Conservation (phyloP, 139 green algal genomes). For the Diplosphaera chodatii region DNA sequence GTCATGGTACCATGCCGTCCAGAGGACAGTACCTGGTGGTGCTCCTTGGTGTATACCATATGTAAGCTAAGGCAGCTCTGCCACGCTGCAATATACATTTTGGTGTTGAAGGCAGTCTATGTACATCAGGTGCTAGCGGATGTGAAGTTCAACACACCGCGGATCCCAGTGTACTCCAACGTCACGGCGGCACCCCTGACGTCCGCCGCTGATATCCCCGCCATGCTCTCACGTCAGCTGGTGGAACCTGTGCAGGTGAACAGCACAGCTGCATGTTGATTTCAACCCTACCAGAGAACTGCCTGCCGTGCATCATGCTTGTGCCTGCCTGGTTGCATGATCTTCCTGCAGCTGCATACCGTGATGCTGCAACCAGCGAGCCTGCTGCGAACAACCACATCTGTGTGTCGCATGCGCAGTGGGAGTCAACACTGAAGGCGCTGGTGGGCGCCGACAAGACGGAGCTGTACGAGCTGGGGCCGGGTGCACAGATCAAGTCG, state of each 20-base stretch:
- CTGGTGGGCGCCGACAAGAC: conserved; percentile 44
- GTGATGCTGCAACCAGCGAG: too few relatives aligned
- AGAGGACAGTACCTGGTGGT: neutral
- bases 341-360: too few relatives aligned
- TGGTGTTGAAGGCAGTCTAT: neutral
- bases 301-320: too few relatives aligned
- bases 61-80: neutral
- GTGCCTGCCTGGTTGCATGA: too few relatives aligned
- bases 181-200: conserved; percentile 75
- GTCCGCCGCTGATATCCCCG: conserved; percentile 36
- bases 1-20: too few relatives aligned
- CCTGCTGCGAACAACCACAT: too few relatives aligned
- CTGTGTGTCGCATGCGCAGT: conserved; percentile 12
- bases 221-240: conserved; percentile 77
- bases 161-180: conserved; percentile 82
- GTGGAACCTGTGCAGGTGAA: conserved; percentile 70
- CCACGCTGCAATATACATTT: neutral
- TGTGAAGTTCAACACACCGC: conserved; percentile 58
- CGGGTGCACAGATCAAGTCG: conserved; percentile 88
- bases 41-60: neutral
- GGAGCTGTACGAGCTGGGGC: conserved; percentile 80
- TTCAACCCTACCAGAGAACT: too few relatives aligned
- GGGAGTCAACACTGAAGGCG: conserved; percentile 44
- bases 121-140: conserved; percentile 46
- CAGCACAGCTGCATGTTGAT: too few relatives aligned